These are phyloP conservation scores for Xylaria sp. DNA, from an alignment of 2,329 filamentous ascomycete genomes.

Conservation along the genomic window DNA sequence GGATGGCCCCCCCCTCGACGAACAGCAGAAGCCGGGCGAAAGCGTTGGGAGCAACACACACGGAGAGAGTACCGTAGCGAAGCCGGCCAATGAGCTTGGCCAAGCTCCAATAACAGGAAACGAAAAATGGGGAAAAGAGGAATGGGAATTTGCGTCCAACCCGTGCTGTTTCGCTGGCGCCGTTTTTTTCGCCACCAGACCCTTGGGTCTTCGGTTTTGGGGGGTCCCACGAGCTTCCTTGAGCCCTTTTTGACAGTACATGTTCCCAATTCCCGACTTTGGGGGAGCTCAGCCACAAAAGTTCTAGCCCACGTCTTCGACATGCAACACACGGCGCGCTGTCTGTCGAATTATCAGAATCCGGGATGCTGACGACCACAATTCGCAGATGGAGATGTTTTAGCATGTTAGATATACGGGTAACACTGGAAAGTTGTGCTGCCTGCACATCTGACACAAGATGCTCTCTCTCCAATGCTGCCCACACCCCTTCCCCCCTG, in stretches of 20 bases:
- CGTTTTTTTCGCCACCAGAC: slow-evolving; percentile 38
- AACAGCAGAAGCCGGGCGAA: slow-evolving; percentile 28
- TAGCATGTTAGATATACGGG: no score
- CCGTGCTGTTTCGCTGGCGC: slow-evolving; percentile 31
- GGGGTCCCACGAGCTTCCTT: slow-evolving; percentile 30
- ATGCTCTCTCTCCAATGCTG: no score
- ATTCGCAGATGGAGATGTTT: slow-evolving; percentile 15
- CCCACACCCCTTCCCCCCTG: no score
- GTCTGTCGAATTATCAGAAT: slow-evolving; percentile 24
- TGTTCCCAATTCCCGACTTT: slow-evolving; percentile 19
- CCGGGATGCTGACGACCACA: slow-evolving; percentile 20
- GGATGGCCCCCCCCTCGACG: slow-evolving; percentile 23
- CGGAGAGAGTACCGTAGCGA: no score
- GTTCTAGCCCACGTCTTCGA: slow-evolving; percentile 35
- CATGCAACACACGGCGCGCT: slow-evolving; percentile 25
- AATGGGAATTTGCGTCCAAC: slow-evolving; percentile 34
- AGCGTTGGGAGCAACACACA: slow-evolving; percentile 25
- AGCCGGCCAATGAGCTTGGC: slow-evolving; percentile 29
- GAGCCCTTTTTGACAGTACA: slow-evolving; percentile 21
- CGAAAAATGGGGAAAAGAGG: slow-evolving; percentile 33
- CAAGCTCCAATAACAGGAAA: slow-evolving; percentile 27
- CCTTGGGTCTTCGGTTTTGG: slow-evolving; percentile 34
- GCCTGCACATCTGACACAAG: no score
- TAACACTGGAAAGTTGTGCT: slow-evolving; percentile 10
- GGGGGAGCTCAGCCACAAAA: slow-evolving; percentile 38